Evolutionary conservation across 139 green algal genomes (phyloP), one percentile per base, ranked within the genome.

Genomic region (Raphidocelis subcapitata): DNA sequence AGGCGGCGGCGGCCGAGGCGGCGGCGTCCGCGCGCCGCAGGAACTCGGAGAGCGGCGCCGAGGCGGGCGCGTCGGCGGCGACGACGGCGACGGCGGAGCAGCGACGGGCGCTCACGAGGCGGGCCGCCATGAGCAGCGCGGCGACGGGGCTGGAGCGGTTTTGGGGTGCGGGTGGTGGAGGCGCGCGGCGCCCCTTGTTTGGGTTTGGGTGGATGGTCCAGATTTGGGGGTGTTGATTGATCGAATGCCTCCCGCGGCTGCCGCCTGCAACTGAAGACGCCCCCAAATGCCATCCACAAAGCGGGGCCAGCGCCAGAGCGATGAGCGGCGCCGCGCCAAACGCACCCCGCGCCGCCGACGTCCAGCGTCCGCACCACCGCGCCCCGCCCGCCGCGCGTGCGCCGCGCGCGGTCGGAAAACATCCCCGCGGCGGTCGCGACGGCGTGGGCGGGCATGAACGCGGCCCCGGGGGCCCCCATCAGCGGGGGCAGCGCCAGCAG

Each of bases 371-470:
- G 62, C 5, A 72, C 35, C 1, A 72, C 16, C 51, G 64, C 12
- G 8, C 41, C 8, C 41, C 35, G 5, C 63, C 63, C 41, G 52
- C 62, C 46, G 3, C 61, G 72, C 26, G 36, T 57, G 3, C 70
- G 62, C 2, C 12, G 2, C 26, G 71, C 71, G 49, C 71, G 71
- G 24, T 15, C 55, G 55, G 29, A 71, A 72, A 37, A 31, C 5
- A 35, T 32, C 57, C 29, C 23, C 24, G 57, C 14, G 57, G 26
- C 29, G 57, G 24, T 18, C 29, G 57, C 29, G 57, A 70, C 70
- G n/a, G 70, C 70, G 29, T 77, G 70, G 26, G 44, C 70, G 2
- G 70, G 69, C 72, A 78, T 78, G 54, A 78, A 78, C 61, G 72
- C 62, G 15, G 72, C 61, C 10, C 70, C 62, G 29, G n/a, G n/a